phyloP scores from a whole-genome alignment of 2,329 filamentous ascomycete species.

The Penicillium sp. region DNA sequence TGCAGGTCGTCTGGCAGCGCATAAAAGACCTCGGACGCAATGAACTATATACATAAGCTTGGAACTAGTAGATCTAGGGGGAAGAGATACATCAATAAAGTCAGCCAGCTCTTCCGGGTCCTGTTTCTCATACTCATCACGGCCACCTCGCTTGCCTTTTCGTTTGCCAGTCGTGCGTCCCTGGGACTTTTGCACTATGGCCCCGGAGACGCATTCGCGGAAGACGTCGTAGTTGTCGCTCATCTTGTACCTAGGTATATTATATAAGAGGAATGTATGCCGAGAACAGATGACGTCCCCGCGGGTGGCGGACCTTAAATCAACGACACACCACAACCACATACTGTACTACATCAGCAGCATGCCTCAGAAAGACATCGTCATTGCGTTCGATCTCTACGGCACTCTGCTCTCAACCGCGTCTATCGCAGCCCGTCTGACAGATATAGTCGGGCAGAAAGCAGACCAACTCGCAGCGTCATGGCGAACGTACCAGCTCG shows the following conservation, averaged over 20 bases:
- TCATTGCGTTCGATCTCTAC: constrained; percentile 72
- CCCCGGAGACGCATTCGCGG: constrained; percentile 68
- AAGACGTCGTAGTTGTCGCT: constrained; percentile 63
- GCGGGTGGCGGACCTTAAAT: neutral
- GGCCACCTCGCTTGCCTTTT: constrained; percentile 24
- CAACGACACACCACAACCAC: neutral
- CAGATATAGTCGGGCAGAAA: constrained; percentile 55
- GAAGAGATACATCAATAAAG: constrained; percentile 62
- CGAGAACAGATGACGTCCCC: neutral
- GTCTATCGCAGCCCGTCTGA: constrained; percentile 60
- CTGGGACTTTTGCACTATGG: constrained; percentile 60
- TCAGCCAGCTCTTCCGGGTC: constrained; percentile 69
- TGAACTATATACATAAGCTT: constrained; percentile 48
- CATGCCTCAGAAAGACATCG: constrained; percentile 23
- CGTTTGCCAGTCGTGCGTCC: constrained; percentile 34
- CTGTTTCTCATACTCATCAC: constrained; percentile 14
- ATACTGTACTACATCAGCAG: neutral
- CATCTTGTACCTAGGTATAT: neutral
- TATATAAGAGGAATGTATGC: neutral
- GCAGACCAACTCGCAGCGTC: constrained; percentile 55
- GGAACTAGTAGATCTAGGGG: neutral
- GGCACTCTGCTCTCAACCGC: constrained; percentile 70
- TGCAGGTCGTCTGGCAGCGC: constrained; percentile 60
- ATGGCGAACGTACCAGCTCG: constrained; percentile 68
- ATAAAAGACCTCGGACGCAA: constrained; percentile 66